Evolutionary conservation across 352 stramenopile genomes (phyloP).

Genomic region (Albugo laibachii): DNA sequence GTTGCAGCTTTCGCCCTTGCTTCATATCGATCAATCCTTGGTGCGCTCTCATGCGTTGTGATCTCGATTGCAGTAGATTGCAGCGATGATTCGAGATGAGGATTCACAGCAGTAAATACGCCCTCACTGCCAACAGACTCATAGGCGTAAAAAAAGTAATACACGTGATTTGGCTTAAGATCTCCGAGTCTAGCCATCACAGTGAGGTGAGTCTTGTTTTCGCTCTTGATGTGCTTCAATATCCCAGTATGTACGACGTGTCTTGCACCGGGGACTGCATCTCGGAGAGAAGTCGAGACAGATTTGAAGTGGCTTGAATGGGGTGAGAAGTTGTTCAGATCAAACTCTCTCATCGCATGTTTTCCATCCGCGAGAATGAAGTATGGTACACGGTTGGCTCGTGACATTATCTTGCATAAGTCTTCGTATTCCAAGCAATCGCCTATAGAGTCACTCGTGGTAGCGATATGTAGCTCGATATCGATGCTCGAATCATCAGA

Average conservation of each 20-base stretch:
- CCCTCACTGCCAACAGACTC: conserved; percentile 41
- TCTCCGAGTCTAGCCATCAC: conserved; percentile 19
- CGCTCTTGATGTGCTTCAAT: conserved; percentile 13
- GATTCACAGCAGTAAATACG: conserved; percentile 49
- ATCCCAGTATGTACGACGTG: conserved; percentile 25
- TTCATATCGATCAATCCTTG: conserved; percentile 19
- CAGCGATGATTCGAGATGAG: conserved; percentile 22
- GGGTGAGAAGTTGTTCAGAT: conserved; percentile 14
- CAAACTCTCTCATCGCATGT: conserved; percentile 16
- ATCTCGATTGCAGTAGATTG: conserved; percentile 25
- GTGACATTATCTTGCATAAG: conserved; percentile 8
- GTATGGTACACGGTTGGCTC: conserved; percentile 22
- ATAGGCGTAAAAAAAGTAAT: conserved; percentile 57
- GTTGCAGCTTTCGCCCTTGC: conserved; percentile 28
- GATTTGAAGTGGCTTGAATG: conserved; percentile 7
- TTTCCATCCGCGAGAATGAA: conserved; percentile 43
- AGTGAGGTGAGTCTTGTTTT: conserved; percentile 27
- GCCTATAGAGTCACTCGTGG: conserved; percentile 2
- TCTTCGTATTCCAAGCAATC: not conserved
- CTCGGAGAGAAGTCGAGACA: conserved; percentile 11
- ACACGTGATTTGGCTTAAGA: conserved; percentile 21
- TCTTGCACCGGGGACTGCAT: conserved; percentile 11
- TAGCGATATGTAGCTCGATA: conserved; percentile 31
- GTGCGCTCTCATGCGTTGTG: conserved; percentile 25
- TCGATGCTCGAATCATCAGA: conserved; percentile 23